Evolutionary conservation across 371 early-diverging fungal genomes (phyloP), one percentile per base, ranked within the genome.

Genomic region (Mortierella sp.): DNA sequence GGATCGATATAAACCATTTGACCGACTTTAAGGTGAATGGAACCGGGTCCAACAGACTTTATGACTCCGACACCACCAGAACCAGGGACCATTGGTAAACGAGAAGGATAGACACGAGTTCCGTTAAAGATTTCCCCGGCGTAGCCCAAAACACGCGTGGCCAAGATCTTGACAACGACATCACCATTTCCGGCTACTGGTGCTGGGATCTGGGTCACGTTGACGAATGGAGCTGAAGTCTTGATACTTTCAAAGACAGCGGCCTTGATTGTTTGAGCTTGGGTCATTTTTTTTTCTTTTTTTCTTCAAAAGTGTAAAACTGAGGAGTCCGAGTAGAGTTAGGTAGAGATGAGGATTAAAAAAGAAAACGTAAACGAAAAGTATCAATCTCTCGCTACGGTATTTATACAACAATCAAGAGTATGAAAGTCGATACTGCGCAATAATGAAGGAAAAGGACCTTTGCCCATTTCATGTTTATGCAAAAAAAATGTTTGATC

Each of bases 41-140:
- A 51, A 18, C 71, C 71, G 8, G 75, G 52, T 18, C 67, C 75
- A 26, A 75, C 54, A 1, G 75, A 62, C 26, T 70, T 65, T 52
- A 79, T 66, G 37, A 70, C 35, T 11, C 75, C 79, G 22, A 78
- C 43, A 11, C 64, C 79, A 22, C 68, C 71, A 14, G 64, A 40
- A 8, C 79, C 75, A 12, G 79, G 79, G 18, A 75, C 75, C n/a
- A 70, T 54, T n/a, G 79, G 75, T 26, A 79, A 45, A 43, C 62
- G 20, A 11, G 52, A 57, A 5, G 79, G 79, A 62, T 65, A 79
- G 4, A 47, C 30, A 14, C 64, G 54, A 1, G 67, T 43, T 14
- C 81, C 81, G 24, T 66, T 39, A 39, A 76, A 37, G 9, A 76
- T 57, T 1, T 68, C 77, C 9, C 51, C 52, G n/a, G 64, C 39